Percentiles rank a stretch among this genome's conserved stretches.
Evolutionary conservation across 495 filamentous ascomycete species (phyloP).

Genomic region (Lepidopterella palustris): DNA sequence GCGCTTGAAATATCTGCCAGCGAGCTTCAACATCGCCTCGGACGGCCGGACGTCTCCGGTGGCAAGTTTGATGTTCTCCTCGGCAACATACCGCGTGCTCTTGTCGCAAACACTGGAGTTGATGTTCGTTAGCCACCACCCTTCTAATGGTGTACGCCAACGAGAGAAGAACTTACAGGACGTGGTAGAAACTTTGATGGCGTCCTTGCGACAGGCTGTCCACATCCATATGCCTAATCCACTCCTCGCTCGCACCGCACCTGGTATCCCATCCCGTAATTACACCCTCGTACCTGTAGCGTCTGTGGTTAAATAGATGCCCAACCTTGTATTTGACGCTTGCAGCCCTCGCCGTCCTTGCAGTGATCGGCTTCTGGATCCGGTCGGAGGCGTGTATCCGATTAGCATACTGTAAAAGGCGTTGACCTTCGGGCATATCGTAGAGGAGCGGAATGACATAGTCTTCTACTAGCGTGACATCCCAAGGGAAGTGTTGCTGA

Average conservation of each 20-base stretch:
- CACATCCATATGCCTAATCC: conserved; percentile 54
- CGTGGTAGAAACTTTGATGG: conserved; percentile 76
- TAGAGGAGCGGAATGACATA: conserved; percentile 55
- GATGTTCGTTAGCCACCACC: background rate
- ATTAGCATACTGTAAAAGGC: conserved; percentile 45
- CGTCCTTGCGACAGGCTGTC: conserved; percentile 56
- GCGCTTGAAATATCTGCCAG: conserved; percentile 83
- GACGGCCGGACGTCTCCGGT: conserved; percentile 42
- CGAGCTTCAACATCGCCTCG: conserved; percentile 55
- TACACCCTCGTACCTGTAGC: conserved; percentile 72
- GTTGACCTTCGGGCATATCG: conserved; percentile 40
- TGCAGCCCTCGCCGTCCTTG: conserved; percentile 39
- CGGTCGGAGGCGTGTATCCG: conserved; percentile 56
- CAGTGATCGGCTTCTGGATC: conserved; percentile 49
- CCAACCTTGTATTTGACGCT: conserved; percentile 68
- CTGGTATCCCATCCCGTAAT: conserved; percentile 81
- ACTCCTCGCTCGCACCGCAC: conserved; percentile 51
- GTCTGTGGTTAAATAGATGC: conserved; percentile 73
- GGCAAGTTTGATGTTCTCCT: conserved; percentile 75
- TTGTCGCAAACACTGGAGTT: conserved; percentile 58
- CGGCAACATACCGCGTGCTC: conserved; percentile 69
- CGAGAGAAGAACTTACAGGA: conserved; percentile 55
- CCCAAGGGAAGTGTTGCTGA: conserved; percentile 53
- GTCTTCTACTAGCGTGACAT: conserved; percentile 48
- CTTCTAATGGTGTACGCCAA: background rate